phyloP scores from a whole-genome alignment of 129 eudicot genomes.

The Escallonia rubra region DNA sequence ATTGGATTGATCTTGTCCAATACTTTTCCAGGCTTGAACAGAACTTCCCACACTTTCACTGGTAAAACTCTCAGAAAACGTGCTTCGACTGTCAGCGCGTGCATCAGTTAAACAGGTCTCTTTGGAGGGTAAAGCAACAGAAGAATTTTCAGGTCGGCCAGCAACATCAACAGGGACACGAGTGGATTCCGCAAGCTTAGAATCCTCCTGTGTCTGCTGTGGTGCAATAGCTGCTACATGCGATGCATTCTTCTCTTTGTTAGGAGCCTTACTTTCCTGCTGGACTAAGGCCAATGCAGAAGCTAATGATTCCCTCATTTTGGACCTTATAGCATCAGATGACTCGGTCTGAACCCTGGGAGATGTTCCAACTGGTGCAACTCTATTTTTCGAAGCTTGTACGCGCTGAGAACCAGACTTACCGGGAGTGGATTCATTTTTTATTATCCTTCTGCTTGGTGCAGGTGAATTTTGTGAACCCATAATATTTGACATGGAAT shows the following conservation, averaged over 20 bases:
- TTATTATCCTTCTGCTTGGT: slow-evolving; percentile 32
- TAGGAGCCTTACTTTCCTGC: slow-evolving; percentile 26
- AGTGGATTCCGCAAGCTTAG: slow-evolving; percentile 21
- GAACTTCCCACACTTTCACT: slow-evolving; percentile 16
- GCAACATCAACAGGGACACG: slow-evolving; percentile 16
- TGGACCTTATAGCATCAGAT: slow-evolving; percentile 59
- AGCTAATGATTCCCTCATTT: slow-evolving; percentile 80
- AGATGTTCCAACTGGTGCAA: slow-evolving; percentile 21
- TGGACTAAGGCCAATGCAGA: slow-evolving; percentile 67
- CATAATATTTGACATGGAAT: slow-evolving; percentile 18
- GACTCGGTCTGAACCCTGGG: slow-evolving; percentile 39
- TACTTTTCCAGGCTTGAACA: slow-evolving; percentile 14
- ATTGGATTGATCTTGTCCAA: slow-evolving; percentile 34
- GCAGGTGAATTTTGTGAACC: slow-evolving; percentile 18
- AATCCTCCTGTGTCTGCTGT: slow-evolving; percentile 11
- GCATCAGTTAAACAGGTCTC: slow-evolving; percentile 21
- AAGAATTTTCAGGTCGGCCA: slow-evolving; percentile 1
- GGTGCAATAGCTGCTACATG: slow-evolving; percentile 7
- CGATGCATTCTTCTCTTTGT: slow-evolving; percentile 21
- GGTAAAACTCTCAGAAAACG: slow-evolving; percentile 6
- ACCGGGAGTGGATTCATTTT: slow-evolving; percentile 43
- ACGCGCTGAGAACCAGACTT: slow-evolving; percentile 41
- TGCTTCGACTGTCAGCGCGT: slow-evolving; percentile 1
- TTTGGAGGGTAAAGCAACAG: not conserved
- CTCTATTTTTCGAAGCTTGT: slow-evolving; percentile 41